These are phyloP conservation scores for Pichia paraexigua DNA, from an alignment of 805 yeast species.

Conservation along the genomic window DNA sequence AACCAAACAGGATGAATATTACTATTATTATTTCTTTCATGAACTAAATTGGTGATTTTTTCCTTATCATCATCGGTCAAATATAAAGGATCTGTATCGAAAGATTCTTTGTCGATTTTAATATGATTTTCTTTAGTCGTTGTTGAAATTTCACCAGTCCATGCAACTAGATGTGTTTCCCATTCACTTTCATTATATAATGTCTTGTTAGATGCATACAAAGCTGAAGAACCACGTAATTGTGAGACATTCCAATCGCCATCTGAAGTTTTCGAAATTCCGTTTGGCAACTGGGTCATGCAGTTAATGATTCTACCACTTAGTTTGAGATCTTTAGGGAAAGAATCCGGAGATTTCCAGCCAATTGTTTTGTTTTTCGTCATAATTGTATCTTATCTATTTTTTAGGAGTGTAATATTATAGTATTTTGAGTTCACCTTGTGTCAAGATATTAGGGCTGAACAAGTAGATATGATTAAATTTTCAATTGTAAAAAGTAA, in stretches of 20 bases:
- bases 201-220: conserved; percentile 66
- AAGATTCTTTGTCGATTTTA: conserved; percentile 24
- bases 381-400: background rate
- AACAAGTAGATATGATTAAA: too few relatives aligned
- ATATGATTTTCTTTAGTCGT: background rate
- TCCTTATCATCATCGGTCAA: conserved; percentile 48
- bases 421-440: too few relatives aligned
- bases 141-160: conserved; percentile 83
- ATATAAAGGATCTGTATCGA: conserved; percentile 46
- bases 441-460: too few relatives aligned
- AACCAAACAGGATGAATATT: conserved; percentile 85
- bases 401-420: too few relatives aligned
- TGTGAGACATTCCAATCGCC: conserved; percentile 53
- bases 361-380: background rate
- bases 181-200: conserved; percentile 62
- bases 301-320: conserved; percentile 64
- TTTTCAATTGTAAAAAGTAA: too few relatives aligned
- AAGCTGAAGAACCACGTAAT: conserved; percentile 75
- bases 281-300: conserved; percentile 61
- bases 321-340: conserved; percentile 27
- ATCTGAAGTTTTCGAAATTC: conserved; percentile 36
- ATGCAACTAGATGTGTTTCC: conserved; percentile 84
- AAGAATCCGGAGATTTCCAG: conserved; percentile 14
- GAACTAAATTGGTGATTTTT: conserved; percentile 40
- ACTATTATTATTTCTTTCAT: conserved; percentile 37